Percentiles rank a stretch among this genome's conserved stretches.
phyloP scores from a whole-genome alignment of 1,139 yeast species.

The Suzukiozyma palmioleophila region DNA sequence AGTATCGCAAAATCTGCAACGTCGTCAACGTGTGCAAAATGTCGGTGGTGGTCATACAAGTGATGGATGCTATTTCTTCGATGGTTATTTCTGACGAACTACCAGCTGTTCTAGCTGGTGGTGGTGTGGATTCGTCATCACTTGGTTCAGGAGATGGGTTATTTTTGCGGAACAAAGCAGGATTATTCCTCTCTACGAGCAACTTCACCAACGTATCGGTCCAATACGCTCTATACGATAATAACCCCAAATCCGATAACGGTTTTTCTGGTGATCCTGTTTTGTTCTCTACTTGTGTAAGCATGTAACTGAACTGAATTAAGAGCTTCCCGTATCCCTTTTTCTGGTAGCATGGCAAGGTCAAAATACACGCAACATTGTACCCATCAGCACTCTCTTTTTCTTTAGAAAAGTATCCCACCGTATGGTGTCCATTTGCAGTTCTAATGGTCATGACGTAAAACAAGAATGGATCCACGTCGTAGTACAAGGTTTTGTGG shows the following conservation, averaged over 20 bases:
- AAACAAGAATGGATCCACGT: conserved; percentile 93
- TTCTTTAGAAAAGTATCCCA: conserved; percentile 95
- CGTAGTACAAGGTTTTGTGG: conserved; percentile 92
- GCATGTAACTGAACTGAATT: conserved; percentile 89
- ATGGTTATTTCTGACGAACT: conserved; percentile 65
- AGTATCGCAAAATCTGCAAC: conserved; percentile 81
- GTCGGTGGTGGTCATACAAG: conserved; percentile 96
- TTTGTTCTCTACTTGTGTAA: conserved; percentile 82
- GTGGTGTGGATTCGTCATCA: conserved; percentile 27
- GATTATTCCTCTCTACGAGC: conserved; percentile 57
- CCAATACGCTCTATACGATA: conserved; percentile 96
- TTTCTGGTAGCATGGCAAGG: conserved; percentile 93
- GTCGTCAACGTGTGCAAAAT: conserved; percentile 91
- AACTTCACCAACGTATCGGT: conserved; percentile 80
- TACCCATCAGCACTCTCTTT: conserved; percentile 95
- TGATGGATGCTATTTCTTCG: conserved; percentile 81
- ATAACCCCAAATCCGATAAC: conserved; percentile 84
- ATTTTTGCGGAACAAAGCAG: conserved; percentile 35
- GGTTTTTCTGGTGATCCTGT: conserved; percentile 98
- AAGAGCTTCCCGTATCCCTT: conserved; percentile 89
- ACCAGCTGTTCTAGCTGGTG: conserved; percentile 14
- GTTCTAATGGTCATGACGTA: conserved; percentile 92
- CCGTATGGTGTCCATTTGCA: conserved; percentile 87
- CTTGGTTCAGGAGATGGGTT: conserved; percentile 25
- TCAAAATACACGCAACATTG: conserved; percentile 94